phyloP scores from a whole-genome alignment of 345 rosid genomes.

The Salix brachista region DNA sequence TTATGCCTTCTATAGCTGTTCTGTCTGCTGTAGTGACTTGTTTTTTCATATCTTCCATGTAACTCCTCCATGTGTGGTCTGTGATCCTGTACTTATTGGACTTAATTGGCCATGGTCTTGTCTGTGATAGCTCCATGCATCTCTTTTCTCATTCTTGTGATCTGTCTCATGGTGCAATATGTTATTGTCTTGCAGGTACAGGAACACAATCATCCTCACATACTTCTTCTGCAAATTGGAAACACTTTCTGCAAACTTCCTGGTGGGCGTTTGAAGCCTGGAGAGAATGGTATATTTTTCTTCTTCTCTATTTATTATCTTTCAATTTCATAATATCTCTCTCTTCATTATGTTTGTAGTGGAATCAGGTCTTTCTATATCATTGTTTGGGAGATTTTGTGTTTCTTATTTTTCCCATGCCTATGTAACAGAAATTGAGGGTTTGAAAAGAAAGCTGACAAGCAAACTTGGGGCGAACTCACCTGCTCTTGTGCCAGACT shows the following conservation, averaged over 20 bases:
- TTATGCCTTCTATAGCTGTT: not conserved
- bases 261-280: slow-evolving; percentile 94
- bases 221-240: slow-evolving; percentile 94
- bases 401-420: slow-evolving; percentile 1
- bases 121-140: not conserved
- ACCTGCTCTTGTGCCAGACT: slow-evolving; percentile 69
- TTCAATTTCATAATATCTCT: not conserved
- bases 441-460: slow-evolving; percentile 85
- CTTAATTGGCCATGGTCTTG: not conserved
- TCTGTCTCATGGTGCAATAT: not conserved
- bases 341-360: not conserved
- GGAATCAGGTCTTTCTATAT: not conserved
- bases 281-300: slow-evolving; percentile 73
- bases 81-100: not conserved
- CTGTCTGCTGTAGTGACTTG: not conserved
- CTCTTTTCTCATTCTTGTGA: not conserved
- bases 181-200: slow-evolving; percentile 63
- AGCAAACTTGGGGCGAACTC: slow-evolving; percentile 96
- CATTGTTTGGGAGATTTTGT: not conserved
- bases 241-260: slow-evolving; percentile 98
- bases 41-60: not conserved
- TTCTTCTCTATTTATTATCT: not conserved
- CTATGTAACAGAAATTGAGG: slow-evolving; percentile 67
- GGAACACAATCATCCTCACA: slow-evolving; percentile 95
- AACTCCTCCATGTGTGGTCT: not conserved